A percentile compares a stretch with the other conserved stretches of the same genome.
phyloP scores from a whole-genome alignment of 2,329 filamentous ascomycete genomes.

The Hypomyces rosellus region DNA sequence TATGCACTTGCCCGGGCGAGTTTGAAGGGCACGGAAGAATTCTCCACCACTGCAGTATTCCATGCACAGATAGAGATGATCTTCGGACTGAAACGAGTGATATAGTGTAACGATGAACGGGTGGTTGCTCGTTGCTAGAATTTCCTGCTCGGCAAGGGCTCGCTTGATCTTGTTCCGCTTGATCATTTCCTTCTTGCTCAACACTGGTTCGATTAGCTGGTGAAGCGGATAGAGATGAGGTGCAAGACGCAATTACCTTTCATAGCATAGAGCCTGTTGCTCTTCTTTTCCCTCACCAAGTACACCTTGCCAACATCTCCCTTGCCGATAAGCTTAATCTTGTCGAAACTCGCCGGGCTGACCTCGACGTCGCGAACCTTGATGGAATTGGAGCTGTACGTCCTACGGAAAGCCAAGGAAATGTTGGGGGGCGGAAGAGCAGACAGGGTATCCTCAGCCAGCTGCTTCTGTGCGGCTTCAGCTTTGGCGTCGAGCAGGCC shows the following conservation, averaged over 20 bases:
- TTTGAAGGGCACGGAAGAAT: constrained; percentile 95
- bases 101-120: constrained; percentile 98
- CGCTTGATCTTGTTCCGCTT: constrained; percentile 99
- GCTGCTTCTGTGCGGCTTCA: constrained; percentile 30
- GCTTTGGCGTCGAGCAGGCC: constrained; percentile 29
- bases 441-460: constrained; percentile 47
- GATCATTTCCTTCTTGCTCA: constrained; percentile 99
- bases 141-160: constrained; percentile 94
- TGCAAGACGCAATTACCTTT: constrained; percentile 61
- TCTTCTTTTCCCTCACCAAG: constrained; percentile 96
- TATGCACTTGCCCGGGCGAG: constrained; percentile 93
- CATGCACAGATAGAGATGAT: constrained; percentile 99
- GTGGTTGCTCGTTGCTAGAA: constrained; percentile 95
- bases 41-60: constrained; percentile 98
- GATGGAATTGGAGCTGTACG: constrained; percentile 98
- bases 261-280: constrained; percentile 91
- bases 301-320: constrained; percentile 99
- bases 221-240: background rate
- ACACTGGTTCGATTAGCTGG: constrained; percentile 47
- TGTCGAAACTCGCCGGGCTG: constrained; percentile 91
- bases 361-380: constrained; percentile 97
- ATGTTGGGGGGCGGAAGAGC: constrained; percentile 61
- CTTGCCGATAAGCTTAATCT: constrained; percentile 99
- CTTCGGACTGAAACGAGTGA: constrained; percentile 98
- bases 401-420: constrained; percentile 76